These are phyloP conservation scores for Phialocephala sp. DNA, from an alignment of 2,329 filamentous ascomycete genomes.

Conservation along the genomic window DNA sequence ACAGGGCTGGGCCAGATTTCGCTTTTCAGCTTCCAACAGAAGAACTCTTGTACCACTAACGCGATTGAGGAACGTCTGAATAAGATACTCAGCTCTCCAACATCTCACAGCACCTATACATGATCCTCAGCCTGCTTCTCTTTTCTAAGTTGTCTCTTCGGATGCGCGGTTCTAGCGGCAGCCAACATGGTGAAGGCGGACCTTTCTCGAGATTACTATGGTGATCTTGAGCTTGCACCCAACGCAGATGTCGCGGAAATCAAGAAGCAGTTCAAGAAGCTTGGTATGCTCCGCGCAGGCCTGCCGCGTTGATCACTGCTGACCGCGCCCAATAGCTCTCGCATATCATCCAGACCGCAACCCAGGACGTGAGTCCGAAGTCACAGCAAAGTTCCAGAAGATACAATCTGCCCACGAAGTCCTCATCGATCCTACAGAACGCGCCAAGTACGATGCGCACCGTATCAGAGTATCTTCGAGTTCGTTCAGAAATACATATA, in stretches of 20 bases:
- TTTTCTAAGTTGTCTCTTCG: background rate
- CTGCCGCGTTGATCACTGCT: slow-evolving; percentile 13
- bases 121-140: background rate
- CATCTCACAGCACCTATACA: slow-evolving; percentile 11
- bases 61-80: slow-evolving; percentile 3
- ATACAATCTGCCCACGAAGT: slow-evolving; percentile 75
- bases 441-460: slow-evolving; percentile 42
- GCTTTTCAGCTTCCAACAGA: slow-evolving; percentile 4
- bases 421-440: slow-evolving; percentile 50
- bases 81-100: background rate
- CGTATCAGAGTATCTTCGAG: slow-evolving; percentile 26
- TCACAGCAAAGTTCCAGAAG: slow-evolving; percentile 70
- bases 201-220: slow-evolving; percentile 64
- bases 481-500: slow-evolving; percentile 28
- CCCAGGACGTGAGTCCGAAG: slow-evolving; percentile 69
- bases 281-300: slow-evolving; percentile 51
- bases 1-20: slow-evolving; percentile 6
- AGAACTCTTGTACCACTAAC: slow-evolving; percentile 11
- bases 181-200: slow-evolving; percentile 44
- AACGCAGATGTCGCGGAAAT: slow-evolving; percentile 67
- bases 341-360: slow-evolving; percentile 76
- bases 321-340: slow-evolving; percentile 53
- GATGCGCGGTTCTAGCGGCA: background rate
- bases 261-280: slow-evolving; percentile 72
- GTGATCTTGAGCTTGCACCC: slow-evolving; percentile 65